Conservation (phyloP, 176 grass and related monocot species). For the Themeda triandra region DNA sequence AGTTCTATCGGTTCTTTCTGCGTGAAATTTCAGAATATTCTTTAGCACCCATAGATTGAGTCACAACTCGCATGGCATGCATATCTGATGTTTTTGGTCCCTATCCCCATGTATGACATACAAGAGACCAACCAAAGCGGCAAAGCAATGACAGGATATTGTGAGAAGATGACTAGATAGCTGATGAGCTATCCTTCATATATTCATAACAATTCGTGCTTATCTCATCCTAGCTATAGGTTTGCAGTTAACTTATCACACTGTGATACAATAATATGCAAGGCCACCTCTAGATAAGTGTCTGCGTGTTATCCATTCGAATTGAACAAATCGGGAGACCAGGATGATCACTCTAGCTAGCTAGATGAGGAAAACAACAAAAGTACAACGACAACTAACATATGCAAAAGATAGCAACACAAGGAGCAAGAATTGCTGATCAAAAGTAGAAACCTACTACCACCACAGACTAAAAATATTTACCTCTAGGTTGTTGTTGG, state of each 20-base stretch:
- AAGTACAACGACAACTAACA: background rate
- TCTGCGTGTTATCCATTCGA: slow-evolving; percentile 10
- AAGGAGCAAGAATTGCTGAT: background rate
- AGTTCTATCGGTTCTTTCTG: no score
- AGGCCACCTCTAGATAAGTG: slow-evolving; percentile 19
- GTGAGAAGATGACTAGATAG: background rate
- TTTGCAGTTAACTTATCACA: slow-evolving; percentile 35
- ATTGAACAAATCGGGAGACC: background rate
- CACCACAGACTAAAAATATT: background rate
- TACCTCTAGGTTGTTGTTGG: slow-evolving; percentile 94
- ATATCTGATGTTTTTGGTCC: background rate
- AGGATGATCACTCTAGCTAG: background rate
- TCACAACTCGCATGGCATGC: background rate
- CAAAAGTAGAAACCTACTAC: background rate
- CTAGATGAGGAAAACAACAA: background rate
- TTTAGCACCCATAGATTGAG: background rate
- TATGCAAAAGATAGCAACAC: background rate
- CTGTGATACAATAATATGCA: background rate
- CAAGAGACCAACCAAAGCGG: background rate
- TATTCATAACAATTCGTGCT: slow-evolving; percentile 30
- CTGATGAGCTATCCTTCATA: background rate
- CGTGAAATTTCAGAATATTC: no score
- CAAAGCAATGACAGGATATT: slow-evolving; percentile 1
- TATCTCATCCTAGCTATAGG: background rate
- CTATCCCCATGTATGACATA: background rate